Conservation (phyloP, 495 filamentous ascomycete species). For the Penicillium macrosclerotiorum region DNA sequence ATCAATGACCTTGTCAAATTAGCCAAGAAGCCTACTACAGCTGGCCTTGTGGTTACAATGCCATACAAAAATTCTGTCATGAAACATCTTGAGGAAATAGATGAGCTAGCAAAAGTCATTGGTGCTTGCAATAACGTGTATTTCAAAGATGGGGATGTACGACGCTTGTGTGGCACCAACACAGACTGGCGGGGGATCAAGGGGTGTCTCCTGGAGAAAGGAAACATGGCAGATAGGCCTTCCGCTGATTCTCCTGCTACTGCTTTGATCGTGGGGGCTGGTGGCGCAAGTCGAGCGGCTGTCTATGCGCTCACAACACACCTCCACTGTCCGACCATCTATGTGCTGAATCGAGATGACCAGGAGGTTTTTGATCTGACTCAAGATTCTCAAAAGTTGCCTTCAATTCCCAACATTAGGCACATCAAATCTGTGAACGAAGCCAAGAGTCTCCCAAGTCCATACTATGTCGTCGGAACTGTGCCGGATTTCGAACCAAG, state of each 20-base stretch:
- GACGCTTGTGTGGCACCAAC: slow-evolving; percentile 60
- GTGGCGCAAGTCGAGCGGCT: slow-evolving; percentile 61
- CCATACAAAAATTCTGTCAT: slow-evolving; percentile 65
- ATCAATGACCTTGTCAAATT: slow-evolving; percentile 28
- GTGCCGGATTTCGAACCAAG: slow-evolving; percentile 62
- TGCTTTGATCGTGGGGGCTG: slow-evolving; percentile 57
- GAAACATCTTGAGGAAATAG: slow-evolving; percentile 58
- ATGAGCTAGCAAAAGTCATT: slow-evolving; percentile 53
- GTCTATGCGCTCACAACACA: slow-evolving; percentile 59
- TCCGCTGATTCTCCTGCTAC: slow-evolving; percentile 22
- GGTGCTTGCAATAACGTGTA: slow-evolving; percentile 70
- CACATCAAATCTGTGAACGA: slow-evolving; percentile 53
- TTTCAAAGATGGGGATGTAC: slow-evolving; percentile 32
- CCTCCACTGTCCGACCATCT: slow-evolving; percentile 55
- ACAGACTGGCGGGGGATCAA: slow-evolving; percentile 66
- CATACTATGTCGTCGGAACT: slow-evolving; percentile 57
- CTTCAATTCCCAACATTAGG: slow-evolving; percentile 29
- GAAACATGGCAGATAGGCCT: slow-evolving; percentile 36
- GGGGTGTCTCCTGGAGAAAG: slow-evolving; percentile 46
- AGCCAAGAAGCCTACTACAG: slow-evolving; percentile 38
- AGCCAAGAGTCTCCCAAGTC: slow-evolving; percentile 46
- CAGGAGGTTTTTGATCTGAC: slow-evolving; percentile 58
- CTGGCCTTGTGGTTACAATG: slow-evolving; percentile 65
- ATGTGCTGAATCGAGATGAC: slow-evolving; percentile 62
- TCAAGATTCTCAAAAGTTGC: slow-evolving; percentile 27